Conservation (phyloP, 768 basidiomycete species). For the Mycena indigotica region DNA sequence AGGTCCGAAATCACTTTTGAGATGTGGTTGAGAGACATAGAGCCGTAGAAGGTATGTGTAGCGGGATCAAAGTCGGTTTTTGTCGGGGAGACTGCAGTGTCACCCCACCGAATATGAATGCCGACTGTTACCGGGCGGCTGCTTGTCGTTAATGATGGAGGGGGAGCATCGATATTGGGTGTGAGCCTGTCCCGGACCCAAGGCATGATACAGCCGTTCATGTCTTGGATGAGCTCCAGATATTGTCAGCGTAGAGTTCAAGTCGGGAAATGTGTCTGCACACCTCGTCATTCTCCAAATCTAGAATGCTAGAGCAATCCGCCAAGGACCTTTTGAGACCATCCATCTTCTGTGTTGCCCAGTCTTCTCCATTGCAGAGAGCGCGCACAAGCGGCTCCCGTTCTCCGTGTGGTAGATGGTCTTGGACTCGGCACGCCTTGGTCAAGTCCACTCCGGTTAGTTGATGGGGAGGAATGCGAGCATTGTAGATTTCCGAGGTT, state of each 20-base stretch:
- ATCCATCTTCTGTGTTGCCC: not conserved
- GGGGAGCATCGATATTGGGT: not conserved
- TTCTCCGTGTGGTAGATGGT: not conserved
- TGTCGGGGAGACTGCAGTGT: constrained; percentile 8
- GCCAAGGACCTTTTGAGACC: not conserved
- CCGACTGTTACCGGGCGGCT: constrained; percentile 6
- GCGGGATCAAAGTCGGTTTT: not conserved
- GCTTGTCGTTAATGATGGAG: not conserved
- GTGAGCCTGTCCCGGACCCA: constrained; percentile 12
- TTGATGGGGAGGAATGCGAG: not conserved
- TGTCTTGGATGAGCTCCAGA: constrained; percentile 7
- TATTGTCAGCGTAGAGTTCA: not conserved
- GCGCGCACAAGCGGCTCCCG: constrained; percentile 4
- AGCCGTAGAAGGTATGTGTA: constrained; percentile 5
- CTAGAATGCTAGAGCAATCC: constrained; percentile 12
- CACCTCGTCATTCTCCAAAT: constrained; percentile 4
- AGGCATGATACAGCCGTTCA: constrained; percentile 13
- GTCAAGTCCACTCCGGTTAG: not conserved
- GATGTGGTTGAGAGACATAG: constrained; percentile 8
- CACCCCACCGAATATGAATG: constrained; percentile 17
- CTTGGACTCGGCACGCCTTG: constrained; percentile 8
- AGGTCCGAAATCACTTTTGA: constrained; percentile 42
- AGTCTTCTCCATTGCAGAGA: constrained; percentile 6
- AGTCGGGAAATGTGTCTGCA: not conserved
- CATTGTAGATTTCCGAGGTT: constrained; percentile 12